Percentiles rank a stretch among this genome's conserved stretches.
phyloP scores from a whole-genome alignment of 129 eudicot genomes.

The Apium graveolens region DNA sequence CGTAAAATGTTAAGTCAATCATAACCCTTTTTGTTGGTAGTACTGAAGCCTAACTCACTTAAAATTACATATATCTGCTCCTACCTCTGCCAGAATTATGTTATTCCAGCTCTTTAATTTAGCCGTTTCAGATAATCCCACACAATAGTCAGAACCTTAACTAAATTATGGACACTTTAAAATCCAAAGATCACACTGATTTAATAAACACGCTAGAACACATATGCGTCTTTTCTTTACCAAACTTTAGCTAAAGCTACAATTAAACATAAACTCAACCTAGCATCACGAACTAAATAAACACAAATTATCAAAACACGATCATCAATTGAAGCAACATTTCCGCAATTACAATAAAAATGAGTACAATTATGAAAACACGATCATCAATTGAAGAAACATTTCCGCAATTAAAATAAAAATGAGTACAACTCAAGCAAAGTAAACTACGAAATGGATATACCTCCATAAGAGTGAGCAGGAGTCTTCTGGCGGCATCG shows the following conservation, averaged over 20 bases:
- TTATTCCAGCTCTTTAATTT: background rate
- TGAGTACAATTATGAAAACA: background rate
- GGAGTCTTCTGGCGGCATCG: background rate
- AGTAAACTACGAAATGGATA: background rate
- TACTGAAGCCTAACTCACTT: background rate
- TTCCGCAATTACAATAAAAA: background rate
- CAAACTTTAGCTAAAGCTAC: background rate
- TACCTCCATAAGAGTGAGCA: constrained; percentile 5
- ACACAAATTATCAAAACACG: background rate
- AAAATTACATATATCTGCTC: background rate
- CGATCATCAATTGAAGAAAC: background rate
- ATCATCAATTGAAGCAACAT: too few relatives aligned
- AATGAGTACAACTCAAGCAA: background rate
- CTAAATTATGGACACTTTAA: background rate
- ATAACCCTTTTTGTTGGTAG: background rate
- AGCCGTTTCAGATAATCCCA: background rate
- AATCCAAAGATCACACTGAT: background rate
- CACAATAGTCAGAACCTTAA: background rate
- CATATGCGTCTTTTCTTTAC: background rate
- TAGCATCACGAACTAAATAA: background rate
- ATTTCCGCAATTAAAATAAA: background rate
- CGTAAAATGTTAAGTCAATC: background rate
- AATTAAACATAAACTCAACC: background rate
- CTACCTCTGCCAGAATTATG: background rate
- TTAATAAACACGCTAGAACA: background rate